Evolutionary conservation across 1,139 yeast genomes (phyloP), one percentile per base, ranked within the genome.

Genomic region (Wickerhamomyces sp.): DNA sequence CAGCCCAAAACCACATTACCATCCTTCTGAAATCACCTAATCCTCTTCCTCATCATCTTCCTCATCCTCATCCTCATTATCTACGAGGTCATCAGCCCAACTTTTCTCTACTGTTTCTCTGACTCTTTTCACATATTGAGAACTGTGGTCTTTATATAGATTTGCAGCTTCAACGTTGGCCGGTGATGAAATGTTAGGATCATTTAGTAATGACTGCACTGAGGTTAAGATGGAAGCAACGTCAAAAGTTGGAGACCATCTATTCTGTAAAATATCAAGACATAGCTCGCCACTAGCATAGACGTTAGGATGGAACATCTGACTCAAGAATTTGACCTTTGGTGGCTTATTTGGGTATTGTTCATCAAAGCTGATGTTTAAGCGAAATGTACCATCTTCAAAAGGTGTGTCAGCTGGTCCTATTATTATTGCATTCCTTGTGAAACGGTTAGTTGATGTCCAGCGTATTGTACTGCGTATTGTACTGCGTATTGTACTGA

Each of bases 211-310:
- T 45, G 94, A 81, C 60, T 83, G 94, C 31, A 68, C 63, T 29
- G 96, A 86, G 1, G 98, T 92, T 52, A 92, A 70, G 41, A 92
- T 92, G 22, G 96, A 89, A n/a, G 96, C 90, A 31, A 92, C 99
- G 58, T 94, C 98, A 59, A 92, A 94, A 0, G 98, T 94, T 14
- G 99, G 99, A 18, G 96, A 85, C 99, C 99, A 92, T 58, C 97
- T 74, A 66, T 92, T 94, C 59, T 92, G 98, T 49, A 92, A 70
- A 51, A 92, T 92, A 65, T 94, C 99, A 49, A 92, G 74, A 67
- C 99, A 92, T 48, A 92, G 77, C 58, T 92, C 98, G 26, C 99
- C 98, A 35, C 82, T 76, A 18, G 96, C 96, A 59, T 92, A 92
- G 7, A 92, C 97, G 59, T 92, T 92, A 7, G 98, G 99, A 60